These are phyloP conservation scores for Lyophyllum decastes DNA, from an alignment of 768 basidiomycete genomes.

Conservation along the genomic window DNA sequence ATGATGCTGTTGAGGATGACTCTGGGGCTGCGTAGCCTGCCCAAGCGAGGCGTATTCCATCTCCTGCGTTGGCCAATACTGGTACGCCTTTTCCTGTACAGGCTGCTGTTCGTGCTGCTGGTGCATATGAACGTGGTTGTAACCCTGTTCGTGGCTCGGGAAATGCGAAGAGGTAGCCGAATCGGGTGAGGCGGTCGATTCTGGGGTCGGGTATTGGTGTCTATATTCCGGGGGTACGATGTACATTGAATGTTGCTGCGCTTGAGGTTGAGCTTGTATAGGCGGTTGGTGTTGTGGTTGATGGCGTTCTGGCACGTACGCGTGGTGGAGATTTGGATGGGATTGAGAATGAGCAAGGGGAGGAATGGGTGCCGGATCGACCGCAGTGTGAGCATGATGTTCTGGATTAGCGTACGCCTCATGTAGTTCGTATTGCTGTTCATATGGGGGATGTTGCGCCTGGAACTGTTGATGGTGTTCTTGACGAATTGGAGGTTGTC, in stretches of 20 bases:
- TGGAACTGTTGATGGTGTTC: not conserved
- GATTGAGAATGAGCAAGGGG: conserved; percentile 12
- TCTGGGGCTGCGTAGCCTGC: conserved; percentile 15
- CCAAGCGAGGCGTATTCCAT: conserved; percentile 20
- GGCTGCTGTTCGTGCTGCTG: not conserved
- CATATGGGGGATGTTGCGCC: conserved; percentile 7
- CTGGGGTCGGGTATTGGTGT: conserved; percentile 17
- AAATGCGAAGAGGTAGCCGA: conserved; percentile 3
- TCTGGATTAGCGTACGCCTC: conserved; percentile 1
- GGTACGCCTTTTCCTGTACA: conserved; percentile 16
- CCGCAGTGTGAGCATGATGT: too few relatives aligned
- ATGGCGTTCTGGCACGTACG: conserved; percentile 13
- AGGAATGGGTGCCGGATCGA: too few relatives aligned
- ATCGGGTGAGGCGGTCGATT: conserved; percentile 15
- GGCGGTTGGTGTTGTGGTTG: conserved; percentile 10
- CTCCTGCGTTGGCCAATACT: conserved; percentile 30
- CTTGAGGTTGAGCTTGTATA: conserved; percentile 4
- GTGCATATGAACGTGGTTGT: conserved; percentile 4
- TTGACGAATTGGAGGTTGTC: not conserved
- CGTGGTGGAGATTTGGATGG: conserved; percentile 24
- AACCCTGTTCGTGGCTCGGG: not conserved
- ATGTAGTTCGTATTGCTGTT: conserved; percentile 8
- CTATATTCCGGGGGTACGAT: conserved; percentile 26
- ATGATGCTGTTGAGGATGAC: conserved; percentile 31
- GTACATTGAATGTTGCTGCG: conserved; percentile 34